Conservation (phyloP, 139 green algal species). For the Chlamydomonas sp. region DNA sequence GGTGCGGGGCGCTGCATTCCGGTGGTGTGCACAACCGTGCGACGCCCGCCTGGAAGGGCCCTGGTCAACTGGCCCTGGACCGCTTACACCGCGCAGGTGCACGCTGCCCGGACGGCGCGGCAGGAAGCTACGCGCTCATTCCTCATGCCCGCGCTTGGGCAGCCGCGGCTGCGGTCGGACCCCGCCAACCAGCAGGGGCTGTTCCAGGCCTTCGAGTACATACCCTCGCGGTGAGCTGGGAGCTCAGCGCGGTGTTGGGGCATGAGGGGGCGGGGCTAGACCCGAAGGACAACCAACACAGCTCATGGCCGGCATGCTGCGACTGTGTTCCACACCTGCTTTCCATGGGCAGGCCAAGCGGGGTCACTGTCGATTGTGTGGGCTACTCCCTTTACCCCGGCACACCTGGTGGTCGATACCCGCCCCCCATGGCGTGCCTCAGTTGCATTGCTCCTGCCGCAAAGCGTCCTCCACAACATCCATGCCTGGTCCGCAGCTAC, state of each 20-base stretch:
- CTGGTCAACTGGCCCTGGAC: background rate
- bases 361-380: no score
- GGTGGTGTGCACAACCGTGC: background rate
- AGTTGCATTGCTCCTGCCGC: background rate
- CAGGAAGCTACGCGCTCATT: constrained; percentile 44
- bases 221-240: constrained; percentile 36
- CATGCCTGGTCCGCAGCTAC: constrained; percentile 20
- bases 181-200: constrained; percentile 49
- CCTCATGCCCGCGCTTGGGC: constrained; percentile 30
- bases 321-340: no score
- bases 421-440: no score
- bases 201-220: constrained; percentile 67
- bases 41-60: background rate
- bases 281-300: no score
- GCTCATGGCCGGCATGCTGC: no score
- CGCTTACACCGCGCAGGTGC: constrained; percentile 25
- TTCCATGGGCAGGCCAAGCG: no score
- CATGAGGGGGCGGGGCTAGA: no score
- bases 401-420: no score
- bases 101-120: constrained; percentile 25
- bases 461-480: background rate
- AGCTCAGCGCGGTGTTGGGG: no score
- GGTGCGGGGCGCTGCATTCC: background rate
- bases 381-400: no score
- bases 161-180: constrained; percentile 30